Evolutionary conservation across 768 basidiomycete species (phyloP), one percentile per base, ranked within the genome.

Genomic region (Gautieria morchelliformis): DNA sequence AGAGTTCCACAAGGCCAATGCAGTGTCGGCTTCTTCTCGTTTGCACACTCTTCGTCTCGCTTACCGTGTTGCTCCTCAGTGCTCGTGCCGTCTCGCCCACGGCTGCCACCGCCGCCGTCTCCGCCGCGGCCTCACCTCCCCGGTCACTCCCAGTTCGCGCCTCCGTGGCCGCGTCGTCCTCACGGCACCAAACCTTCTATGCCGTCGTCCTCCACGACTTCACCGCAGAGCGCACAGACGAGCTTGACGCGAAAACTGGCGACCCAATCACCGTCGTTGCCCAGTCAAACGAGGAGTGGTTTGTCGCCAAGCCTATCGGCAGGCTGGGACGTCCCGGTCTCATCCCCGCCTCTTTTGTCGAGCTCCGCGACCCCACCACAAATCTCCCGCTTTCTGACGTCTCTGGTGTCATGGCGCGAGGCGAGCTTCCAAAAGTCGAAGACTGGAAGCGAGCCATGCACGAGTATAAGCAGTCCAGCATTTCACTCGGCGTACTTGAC

Each of bases 211-310:
- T 93, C 60, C 95, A 97, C 66, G 94, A 98, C 66, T 99, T 99
- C 63, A 69, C 75, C 12, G 94, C 96, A n/a, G 96, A 99, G 70
- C 82, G 96, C 46, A 81, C 90, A 4, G 96, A 99, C 68, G 96
- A 99, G 66, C 83, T 99, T 47, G 94, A 95, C 60, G 95, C 95
- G 1, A 93, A 88, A 65, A 81, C 85, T 0, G 95, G 94, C 37
- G 96, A 99, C 65, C 79, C 90, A 8, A 90, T 99, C 67, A 89
- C 94, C 17, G 92, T 99, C 59, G 96, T 98, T 57, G 96, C 96
- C 0, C 96, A 98, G 70, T 97, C 94, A n/a, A 99, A 98, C 67
- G 91, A 93, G 62, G 96, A 99, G 70, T 99, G 96, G 96, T 98
- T 97, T 70, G 96, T 99, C 49, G 96, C 96, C 27, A 99, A 99